Base-by-base conservation (phyloP, 106 monocot species). In the Phalaenopsis equestris region DNA sequence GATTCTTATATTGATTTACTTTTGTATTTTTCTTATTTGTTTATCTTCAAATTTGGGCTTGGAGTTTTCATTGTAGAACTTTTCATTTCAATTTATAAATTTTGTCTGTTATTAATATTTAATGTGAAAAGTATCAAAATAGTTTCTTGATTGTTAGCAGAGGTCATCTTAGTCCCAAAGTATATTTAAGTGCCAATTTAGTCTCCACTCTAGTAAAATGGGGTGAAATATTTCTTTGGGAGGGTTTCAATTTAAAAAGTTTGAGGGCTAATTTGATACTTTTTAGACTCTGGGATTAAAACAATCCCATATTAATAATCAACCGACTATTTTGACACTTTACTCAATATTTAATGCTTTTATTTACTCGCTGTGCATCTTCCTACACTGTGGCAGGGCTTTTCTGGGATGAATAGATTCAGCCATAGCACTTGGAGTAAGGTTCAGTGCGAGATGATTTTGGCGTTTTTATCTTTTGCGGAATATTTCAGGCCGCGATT, bases 341-440 rank as follows among this genome's bases (percentile, higher is more conserved):
- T 0, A 30, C 30, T 30, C 30, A 30, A 30, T 30, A 30, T 30
- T 30, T 23, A 2, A 14, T 72, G 38, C 39, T 41, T 72, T 12
- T 48, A 8, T 11, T 48, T 72, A 15, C 30, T 41, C 39, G 4
- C 23, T 7, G 64, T 77, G n/a, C 55, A 52, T 4, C 4, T 55
- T 30, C 24, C 77, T 52, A 49, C 55, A 30, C 23, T 77, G 16
- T n/a, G 41, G 18, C 89, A 99, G 98, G 99, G 99, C 14, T 99
- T 99, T 78, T 99, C 99, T 68, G 99, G 99, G 72, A 99, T 99
- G 99, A 99, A 99, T 67, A 89, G 99, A 79, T 99, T 99, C 77
- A 99, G 85, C 79, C 87, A 93, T 55, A 89, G 95, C 82, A 88
- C 88, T 39, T 99, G 99, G 99, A 99, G 99, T 84, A 95, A 95